Base-by-base conservation (phyloP, 257 asterid species). In the Jacaranda mimosifolia region DNA sequence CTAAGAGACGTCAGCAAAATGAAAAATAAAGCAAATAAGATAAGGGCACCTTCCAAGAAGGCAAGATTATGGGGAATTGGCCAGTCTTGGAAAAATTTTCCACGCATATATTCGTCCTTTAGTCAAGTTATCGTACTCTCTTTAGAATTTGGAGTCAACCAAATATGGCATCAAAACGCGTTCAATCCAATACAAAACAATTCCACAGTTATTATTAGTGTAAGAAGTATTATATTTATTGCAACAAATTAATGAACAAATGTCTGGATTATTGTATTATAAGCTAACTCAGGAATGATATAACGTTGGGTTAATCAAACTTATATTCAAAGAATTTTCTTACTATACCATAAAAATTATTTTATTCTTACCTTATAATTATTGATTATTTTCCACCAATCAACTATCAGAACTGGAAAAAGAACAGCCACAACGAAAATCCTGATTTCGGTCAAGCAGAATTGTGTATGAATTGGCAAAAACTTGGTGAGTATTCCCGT, bases 91-190 rank as follows among this genome's bases (percentile, higher is more conserved):
- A 21, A 9, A 66, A 43, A 3, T 35, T n/a, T 36, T 11, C 67
- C 42, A 13, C 76, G 39, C 4, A 36, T 8, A 3, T 8, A 3
- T 6, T 6, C 9, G 46, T 42, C 46, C 46, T 42, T 32, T 10
- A 55, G 18, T 9, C 26, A 5, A 1, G 9, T 51, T 18, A 35
- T 62, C 73, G 12, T 35, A 32, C 68, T 55, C 65, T 76, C 80
- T 67, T 76, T 49, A 13, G 62, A 66, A 52, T 67, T 68, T 4
- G 18, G 62, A 68, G 75, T 67, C 80, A 67, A 67, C 52, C 39
- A 53, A 52, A 36, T 49, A 63, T 48, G 52, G n/a, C 21, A 51
- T 51, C 38, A 5, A 49, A 63, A 32, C 72, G 79, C 64, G 79
- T 74, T 14, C 1, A 6, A 3, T 6, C 26, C 56, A 49, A 11